Evolutionary conservation across 495 filamentous ascomycete species (phyloP), one percentile per base, ranked within the genome.

Genomic region (Podospora sp.): DNA sequence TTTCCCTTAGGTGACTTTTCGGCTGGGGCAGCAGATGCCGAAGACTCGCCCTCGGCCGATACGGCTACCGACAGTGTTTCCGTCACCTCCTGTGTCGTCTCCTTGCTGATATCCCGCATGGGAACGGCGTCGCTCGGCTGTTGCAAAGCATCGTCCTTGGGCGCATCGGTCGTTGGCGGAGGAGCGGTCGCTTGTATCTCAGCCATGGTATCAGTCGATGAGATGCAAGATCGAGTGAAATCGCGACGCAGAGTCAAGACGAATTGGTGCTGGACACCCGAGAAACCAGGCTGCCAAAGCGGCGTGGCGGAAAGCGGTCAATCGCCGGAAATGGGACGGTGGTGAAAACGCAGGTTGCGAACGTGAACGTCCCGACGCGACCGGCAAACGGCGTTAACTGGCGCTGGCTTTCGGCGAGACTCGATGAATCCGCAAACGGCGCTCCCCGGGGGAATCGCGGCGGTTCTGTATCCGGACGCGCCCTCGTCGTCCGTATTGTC

Each of bases 61-160:
- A 59, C 40, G 2, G 60, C 57, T 53, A 66, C 20, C 5, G 67
- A 53, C 1, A 56, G 26, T 1, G 29, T 62, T 50, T 60, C 60
- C 25, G 24, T 60, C 51, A 56, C 3, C 51, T 73, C 65, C 20
- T 53, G 49, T 26, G 24, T 36, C 24, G 53, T 50, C 24, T 22
- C 36, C 25, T 60, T 65, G 36, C 62, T 63, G 36, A 72, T 66
- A 52, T 64, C 63, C 26, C 36, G 60, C 68, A 68, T 61, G 21
- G 26, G 64, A 9, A 71, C 68, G n/a, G 66, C 68, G 58, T 69
- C 70, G 27, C 40, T 52, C 8, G 66, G 66, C 40, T 71, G 68
- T 26, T 68, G 65, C 46, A 67, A 62, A 12, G 59, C 59, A 20
- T 67, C 64, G 36, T 22, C 29, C 52, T 62, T 59, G 22, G 56